Base-by-base conservation (phyloP, 2,329 filamentous ascomycete species). In the Diaporthe vaccinii region DNA sequence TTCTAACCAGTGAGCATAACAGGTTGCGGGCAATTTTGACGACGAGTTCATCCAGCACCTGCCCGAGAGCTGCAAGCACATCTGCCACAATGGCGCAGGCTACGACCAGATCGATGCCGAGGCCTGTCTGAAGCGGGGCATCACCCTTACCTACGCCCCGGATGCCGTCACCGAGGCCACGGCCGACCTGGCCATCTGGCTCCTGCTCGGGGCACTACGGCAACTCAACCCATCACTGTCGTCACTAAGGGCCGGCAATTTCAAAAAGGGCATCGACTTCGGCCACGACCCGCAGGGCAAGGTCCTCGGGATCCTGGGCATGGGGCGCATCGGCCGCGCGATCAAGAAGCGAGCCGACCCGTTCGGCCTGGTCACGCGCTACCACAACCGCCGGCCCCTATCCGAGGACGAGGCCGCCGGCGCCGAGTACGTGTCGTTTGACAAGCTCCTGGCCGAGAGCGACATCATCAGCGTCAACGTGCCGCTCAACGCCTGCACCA, bases 91-190 rank as follows among this genome's bases (percentile, higher is more conserved):
- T 9, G 59, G 84, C 41, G 87, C 87, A 0, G 87, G 87, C 0
- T 89, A 84, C 79, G 86, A 88, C 75, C 85, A 87, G 77, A 86
- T 88, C 53, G 41, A 65, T 17, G 83, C 86, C 61, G 82, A 88
- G 0, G 78, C 84, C 5, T 87, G 84, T 83, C 82, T 87, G 79
- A 85, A 74, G 17, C 77, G 84, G 9, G 82, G 82, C 7, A 85
- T 91, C 36, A 88, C 84, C 81, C 90, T 91, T 78, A 91, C 88
- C 81, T 91, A 90, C 77, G 85, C 86, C 0, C 80, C 87, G 3
- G 85, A 91, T 75, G 89, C 88, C 0, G 88, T 88, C 0, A 85
- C 88, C 0, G 86, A 91, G 74, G 87, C 89, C 2, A 89, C 86
- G 0, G 87, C 87, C 0, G 87, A 88, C 58, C 87, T 88, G 84